phyloP scores from a whole-genome alignment of 768 basidiomycete genomes.

The Lyophyllum atratum region DNA sequence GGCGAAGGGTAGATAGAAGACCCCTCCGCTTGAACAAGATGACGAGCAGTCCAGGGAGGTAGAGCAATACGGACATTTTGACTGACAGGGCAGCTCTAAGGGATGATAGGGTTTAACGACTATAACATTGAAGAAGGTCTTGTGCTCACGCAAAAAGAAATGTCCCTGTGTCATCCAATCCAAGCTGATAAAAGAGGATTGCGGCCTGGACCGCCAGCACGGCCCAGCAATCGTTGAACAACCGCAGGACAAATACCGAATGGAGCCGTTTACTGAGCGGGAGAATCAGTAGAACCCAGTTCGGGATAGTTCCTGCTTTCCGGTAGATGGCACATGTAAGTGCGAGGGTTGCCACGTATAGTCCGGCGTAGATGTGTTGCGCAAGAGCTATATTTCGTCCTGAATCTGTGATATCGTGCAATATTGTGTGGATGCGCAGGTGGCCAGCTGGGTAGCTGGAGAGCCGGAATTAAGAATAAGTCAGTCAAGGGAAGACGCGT shows the following conservation, averaged over 20 bases:
- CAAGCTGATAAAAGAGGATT: conserved; percentile 63
- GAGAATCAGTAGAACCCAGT: conserved; percentile 72
- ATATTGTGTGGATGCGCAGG: conserved; percentile 74
- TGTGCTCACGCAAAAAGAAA: conserved; percentile 70
- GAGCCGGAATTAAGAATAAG: not conserved
- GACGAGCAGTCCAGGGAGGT: conserved; percentile 85
- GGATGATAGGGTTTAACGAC: conserved; percentile 7
- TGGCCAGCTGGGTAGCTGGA: conserved; percentile 94
- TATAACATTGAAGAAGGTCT: not conserved
- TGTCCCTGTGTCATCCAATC: conserved; percentile 61
- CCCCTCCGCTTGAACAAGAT: conserved; percentile 78
- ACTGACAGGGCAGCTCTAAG: conserved; percentile 79
- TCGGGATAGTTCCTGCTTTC: conserved; percentile 60
- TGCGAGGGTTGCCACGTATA: conserved; percentile 71
- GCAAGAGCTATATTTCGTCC: conserved; percentile 63
- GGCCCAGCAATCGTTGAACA: conserved; percentile 97
- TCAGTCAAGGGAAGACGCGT: not conserved
- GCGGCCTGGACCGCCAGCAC: conserved; percentile 65
- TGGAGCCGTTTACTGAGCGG: conserved; percentile 92
- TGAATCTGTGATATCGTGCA: conserved; percentile 63
- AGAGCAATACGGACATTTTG: conserved; percentile 94
- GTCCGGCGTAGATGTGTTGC: conserved; percentile 75
- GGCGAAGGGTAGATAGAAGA: conserved; percentile 48
- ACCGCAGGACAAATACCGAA: conserved; percentile 86
- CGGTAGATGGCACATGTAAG: conserved; percentile 72